These are phyloP conservation scores for Nakaseomyces nivariensis DNA, from an alignment of 1,139 yeast genomes.

Conservation along the genomic window DNA sequence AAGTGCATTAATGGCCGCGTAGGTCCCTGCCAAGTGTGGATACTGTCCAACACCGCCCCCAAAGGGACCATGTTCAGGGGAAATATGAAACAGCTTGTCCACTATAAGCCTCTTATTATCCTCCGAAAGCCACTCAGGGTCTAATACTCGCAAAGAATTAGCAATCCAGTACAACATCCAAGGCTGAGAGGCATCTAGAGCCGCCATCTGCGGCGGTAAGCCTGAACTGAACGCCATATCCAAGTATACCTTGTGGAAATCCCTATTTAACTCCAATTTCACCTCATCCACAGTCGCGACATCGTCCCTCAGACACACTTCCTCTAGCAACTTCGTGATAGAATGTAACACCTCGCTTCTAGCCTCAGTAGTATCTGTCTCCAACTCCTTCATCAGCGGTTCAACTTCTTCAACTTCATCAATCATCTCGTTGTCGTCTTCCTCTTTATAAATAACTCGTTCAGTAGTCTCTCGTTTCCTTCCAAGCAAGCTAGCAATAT, in stretches of 20 bases:
- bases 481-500: slow-evolving; percentile 23
- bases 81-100: slow-evolving; percentile 16
- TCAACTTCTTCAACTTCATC: slow-evolving; percentile 8
- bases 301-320: not conserved
- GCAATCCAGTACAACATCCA: slow-evolving; percentile 86
- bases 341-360: slow-evolving; percentile 36
- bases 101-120: slow-evolving; percentile 15
- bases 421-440: not conserved
- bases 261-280: slow-evolving; percentile 26
- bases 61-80: slow-evolving; percentile 42
- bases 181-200: slow-evolving; percentile 77
- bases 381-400: slow-evolving; percentile 21
- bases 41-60: slow-evolving; percentile 78
- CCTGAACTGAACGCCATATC: slow-evolving; percentile 32
- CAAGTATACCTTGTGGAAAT: slow-evolving; percentile 35
- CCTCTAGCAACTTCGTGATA: not conserved
- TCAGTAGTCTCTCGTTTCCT: slow-evolving; percentile 19
- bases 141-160: slow-evolving; percentile 43
- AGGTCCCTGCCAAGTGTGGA: slow-evolving; percentile 79
- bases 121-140: slow-evolving; percentile 23
- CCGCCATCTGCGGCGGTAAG: slow-evolving; percentile 34
- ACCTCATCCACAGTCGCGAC: slow-evolving; percentile 8
- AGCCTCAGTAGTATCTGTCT: slow-evolving; percentile 34
- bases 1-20: slow-evolving; percentile 64
- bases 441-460: slow-evolving; percentile 10